A percentile compares a stretch with the other conserved stretches of the same genome.
Conservation (phyloP, 768 basidiomycete genomes). For the Lactifluus piperatus region DNA sequence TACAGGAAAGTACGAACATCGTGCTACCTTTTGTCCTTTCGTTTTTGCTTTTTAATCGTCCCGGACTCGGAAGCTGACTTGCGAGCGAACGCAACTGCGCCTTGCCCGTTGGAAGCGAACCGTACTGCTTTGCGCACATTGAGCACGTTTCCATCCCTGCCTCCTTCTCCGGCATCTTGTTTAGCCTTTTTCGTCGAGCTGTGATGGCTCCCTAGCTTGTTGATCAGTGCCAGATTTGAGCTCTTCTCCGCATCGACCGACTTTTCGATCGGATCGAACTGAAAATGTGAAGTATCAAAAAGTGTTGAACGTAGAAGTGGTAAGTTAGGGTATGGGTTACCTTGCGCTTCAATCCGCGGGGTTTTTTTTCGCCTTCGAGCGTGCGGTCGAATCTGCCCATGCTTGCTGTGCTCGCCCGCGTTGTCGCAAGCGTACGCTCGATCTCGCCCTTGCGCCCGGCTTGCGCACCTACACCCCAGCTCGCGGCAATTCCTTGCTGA, state of each 20-base stretch:
- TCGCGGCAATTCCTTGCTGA: slow-evolving; percentile 25
- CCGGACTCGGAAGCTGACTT: neutral
- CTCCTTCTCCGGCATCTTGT: neutral
- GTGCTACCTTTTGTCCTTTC: neutral
- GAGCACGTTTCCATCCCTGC: slow-evolving; percentile 7
- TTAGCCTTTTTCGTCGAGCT: slow-evolving; percentile 8
- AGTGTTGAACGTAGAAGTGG: neutral
- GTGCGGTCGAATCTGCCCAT: slow-evolving; percentile 91
- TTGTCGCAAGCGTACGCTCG: slow-evolving; percentile 65
- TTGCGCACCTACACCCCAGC: slow-evolving; percentile 22
- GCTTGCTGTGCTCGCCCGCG: slow-evolving; percentile 82
- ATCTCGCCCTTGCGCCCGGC: slow-evolving; percentile 61
- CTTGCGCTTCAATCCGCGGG: slow-evolving; percentile 87
- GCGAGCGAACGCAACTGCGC: slow-evolving; percentile 13
- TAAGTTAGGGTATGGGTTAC: slow-evolving; percentile 32
- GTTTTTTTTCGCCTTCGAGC: slow-evolving; percentile 87
- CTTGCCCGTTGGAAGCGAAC: slow-evolving; percentile 16
- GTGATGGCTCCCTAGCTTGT: slow-evolving; percentile 42
- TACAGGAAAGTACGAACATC: neutral
- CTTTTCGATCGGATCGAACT: slow-evolving; percentile 83
- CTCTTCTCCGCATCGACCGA: slow-evolving; percentile 61
- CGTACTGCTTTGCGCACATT: slow-evolving; percentile 22
- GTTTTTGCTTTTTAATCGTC: neutral
- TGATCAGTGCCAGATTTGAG: slow-evolving; percentile 63
- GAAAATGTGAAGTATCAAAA: neutral